phyloP scores from a whole-genome alignment of 306 rosid species.

The Citrullus colocynthis region DNA sequence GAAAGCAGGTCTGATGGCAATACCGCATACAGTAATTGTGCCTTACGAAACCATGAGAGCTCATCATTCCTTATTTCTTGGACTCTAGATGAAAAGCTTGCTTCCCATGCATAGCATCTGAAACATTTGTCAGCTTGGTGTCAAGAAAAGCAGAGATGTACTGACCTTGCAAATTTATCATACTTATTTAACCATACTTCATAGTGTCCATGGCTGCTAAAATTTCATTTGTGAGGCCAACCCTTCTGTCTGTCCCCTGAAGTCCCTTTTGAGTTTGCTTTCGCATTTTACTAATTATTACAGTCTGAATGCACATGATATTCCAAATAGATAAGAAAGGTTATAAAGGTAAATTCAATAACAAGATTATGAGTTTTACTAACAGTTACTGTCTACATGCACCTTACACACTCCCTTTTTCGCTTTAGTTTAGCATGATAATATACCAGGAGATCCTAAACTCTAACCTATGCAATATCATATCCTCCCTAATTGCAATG shows the following conservation, averaged over 20 bases:
- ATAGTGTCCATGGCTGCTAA: constrained; percentile 80
- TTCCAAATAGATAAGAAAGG: background rate
- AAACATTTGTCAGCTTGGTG: constrained; percentile 22
- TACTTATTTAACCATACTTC: constrained; percentile 40
- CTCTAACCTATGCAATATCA: background rate
- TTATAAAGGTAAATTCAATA: background rate
- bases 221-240: constrained; percentile 76
- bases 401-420: background rate
- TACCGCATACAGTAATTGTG: constrained; percentile 66
- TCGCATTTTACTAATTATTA: constrained; percentile 54
- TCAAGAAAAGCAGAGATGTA: constrained; percentile 1
- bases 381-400: constrained; percentile 35
- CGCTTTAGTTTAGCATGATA: background rate
- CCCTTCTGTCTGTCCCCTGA: constrained; percentile 75
- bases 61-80: constrained; percentile 54
- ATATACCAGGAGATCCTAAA: too few relatives aligned
- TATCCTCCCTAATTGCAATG: background rate
- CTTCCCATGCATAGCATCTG: constrained; percentile 94
- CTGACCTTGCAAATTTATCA: background rate
- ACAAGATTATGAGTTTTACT: constrained; percentile 27
- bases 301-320: constrained; percentile 29
- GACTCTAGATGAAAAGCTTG: constrained; percentile 61
- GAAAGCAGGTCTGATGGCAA: constrained; percentile 13
- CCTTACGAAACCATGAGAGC: constrained; percentile 58
- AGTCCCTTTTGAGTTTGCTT: constrained; percentile 62